Base-by-base conservation (phyloP, 2,329 filamentous ascomycete species). In the Fusarium sp. region DNA sequence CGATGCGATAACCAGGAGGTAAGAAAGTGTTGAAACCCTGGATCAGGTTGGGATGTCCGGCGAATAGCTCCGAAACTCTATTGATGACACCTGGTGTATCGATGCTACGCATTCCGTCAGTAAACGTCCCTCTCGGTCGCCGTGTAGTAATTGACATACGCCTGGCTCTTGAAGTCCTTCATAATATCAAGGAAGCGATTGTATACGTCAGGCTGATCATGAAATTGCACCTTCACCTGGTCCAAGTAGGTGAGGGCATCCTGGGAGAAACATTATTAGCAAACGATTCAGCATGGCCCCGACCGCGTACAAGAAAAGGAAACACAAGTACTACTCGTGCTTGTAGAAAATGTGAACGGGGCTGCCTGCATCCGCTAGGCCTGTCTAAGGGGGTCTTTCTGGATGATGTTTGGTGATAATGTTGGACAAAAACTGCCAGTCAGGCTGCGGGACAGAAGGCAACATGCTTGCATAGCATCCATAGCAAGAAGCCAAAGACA, bases 141-240 rank as follows among this genome's bases (percentile, higher is more conserved):
- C 8, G 9, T n/a, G 16, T 11, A 27, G 4, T 25, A 40, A 50
- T 16, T 20, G 60, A 86, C 91, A 82, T 84, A 94, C 88, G 94
- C 93, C 81, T 97, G 95, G 75, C 93, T 97, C 81, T 99, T 99
- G 79, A 99, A 99, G 74, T 99, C 96, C 77, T 99, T 99, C 96
- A 99, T 99, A 53, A 99, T 99, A 74, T 99, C 96, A 49, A 99
- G 83, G 74, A 99, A 98, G 36, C 92, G 87, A 76, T 98, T 98
- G 76, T 99, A 99, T 0, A 99, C 96, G 79, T 98, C 95, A 4
- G 96, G 94, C 72, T 97, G 93, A 69, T 98, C 95, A 65, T 93
- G 92, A 74, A 99, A 99, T 76, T 97, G 94, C 27, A 98, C 94
- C 81, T 99, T 99, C 69, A 99, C 96, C 80, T 98, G 96, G 77